Evolutionary conservation across 176 grass and related monocot species (phyloP).

Genomic region (Cenchrus fungigraminus): DNA sequence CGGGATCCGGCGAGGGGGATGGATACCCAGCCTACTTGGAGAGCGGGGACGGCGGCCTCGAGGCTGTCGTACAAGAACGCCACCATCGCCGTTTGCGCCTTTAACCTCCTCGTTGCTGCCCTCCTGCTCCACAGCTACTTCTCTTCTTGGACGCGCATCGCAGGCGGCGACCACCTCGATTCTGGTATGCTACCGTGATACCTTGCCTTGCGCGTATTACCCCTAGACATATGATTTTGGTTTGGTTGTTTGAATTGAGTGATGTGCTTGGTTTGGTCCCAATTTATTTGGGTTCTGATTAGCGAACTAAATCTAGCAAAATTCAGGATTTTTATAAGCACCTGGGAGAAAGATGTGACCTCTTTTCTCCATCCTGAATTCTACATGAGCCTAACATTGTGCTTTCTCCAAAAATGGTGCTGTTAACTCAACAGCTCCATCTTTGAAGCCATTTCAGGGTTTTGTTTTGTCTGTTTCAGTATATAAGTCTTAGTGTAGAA

Average conservation of each 20-base stretch:
- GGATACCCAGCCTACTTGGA: conserved; percentile 53
- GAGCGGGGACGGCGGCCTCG: conserved; percentile 11
- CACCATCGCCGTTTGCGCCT: conserved; percentile 53
- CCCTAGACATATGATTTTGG: not conserved
- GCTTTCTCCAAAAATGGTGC: not conserved
- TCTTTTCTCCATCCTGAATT: not conserved
- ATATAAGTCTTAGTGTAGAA: not conserved
- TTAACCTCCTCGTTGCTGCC: conserved; percentile 53
- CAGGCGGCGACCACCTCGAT: conserved; percentile 46
- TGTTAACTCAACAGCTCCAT: not conserved
- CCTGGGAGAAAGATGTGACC: not conserved
- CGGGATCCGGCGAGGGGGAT: conserved; percentile 22
- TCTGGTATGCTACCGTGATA: conserved; percentile 16
- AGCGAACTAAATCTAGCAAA: conserved; percentile 7
- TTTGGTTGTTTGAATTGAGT: not conserved
- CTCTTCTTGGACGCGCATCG: conserved; percentile 46
- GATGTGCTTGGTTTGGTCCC: not conserved
- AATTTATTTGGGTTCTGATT: not conserved
- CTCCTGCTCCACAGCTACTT: conserved; percentile 57
- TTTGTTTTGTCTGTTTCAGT: not conserved
- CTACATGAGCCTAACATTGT: not conserved
- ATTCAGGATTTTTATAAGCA: not conserved
- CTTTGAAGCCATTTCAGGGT: not conserved
- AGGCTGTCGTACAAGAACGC: conserved; percentile 65
- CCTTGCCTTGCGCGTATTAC: too few relatives aligned